Conservation (phyloP, 2,329 filamentous ascomycete species). For the Phoma sp. region DNA sequence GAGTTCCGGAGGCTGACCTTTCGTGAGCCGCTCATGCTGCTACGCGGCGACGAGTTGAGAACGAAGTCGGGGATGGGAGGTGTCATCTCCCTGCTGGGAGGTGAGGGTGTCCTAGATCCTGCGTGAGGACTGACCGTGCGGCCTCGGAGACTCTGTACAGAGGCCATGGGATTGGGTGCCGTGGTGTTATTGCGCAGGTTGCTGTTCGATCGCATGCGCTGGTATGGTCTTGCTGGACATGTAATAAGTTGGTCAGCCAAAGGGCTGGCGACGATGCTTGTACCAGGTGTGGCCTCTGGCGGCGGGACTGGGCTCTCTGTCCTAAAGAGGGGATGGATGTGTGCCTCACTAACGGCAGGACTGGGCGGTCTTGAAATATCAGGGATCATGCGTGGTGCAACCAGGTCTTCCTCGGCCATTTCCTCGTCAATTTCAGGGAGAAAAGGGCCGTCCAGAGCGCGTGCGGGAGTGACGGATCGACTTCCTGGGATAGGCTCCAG, state of each 20-base stretch:
- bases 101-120: slow-evolving; percentile 41
- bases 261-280: slow-evolving; percentile 73
- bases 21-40: slow-evolving; percentile 42
- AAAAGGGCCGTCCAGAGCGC: slow-evolving; percentile 61
- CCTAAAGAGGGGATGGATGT: slow-evolving; percentile 80
- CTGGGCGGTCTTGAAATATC: slow-evolving; percentile 47
- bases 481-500: slow-evolving; percentile 76
- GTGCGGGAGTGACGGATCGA: slow-evolving; percentile 69
- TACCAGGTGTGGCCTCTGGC: slow-evolving; percentile 69
- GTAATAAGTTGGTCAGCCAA: slow-evolving; percentile 69
- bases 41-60: slow-evolving; percentile 49
- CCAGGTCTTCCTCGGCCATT: slow-evolving; percentile 36
- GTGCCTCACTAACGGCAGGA: slow-evolving; percentile 62
- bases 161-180: slow-evolving; percentile 30
- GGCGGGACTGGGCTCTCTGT: slow-evolving; percentile 73
- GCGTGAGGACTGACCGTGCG: slow-evolving; percentile 25
- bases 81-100: slow-evolving; percentile 48
- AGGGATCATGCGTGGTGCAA: slow-evolving; percentile 42
- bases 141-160: slow-evolving; percentile 35
- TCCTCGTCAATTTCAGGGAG: slow-evolving; percentile 31
- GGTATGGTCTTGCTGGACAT: slow-evolving; percentile 43
- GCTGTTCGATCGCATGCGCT: slow-evolving; percentile 47
- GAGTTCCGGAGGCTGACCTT: slow-evolving; percentile 39
- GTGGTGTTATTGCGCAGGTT: slow-evolving; percentile 27
- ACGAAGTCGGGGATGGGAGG: slow-evolving; percentile 54